Conservation (phyloP, 169 alveolate species). For the Cryptosporidium sp. region DNA sequence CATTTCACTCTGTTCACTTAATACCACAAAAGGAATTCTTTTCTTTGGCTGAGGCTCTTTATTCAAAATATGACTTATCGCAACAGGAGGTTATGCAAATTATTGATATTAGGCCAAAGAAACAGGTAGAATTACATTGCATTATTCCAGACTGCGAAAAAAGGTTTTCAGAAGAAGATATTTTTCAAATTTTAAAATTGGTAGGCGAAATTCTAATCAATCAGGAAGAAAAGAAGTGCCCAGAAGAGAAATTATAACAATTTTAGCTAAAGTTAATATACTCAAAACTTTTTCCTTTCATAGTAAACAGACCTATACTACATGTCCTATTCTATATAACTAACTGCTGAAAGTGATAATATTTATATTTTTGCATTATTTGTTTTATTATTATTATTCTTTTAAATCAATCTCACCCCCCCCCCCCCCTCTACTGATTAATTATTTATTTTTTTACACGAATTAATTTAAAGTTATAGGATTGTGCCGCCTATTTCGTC, state of each 20-base stretch:
- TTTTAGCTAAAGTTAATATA: background rate
- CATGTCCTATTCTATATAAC: background rate
- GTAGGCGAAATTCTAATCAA: background rate
- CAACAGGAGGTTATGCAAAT: slow-evolving; percentile 60
- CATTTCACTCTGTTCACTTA: slow-evolving; percentile 14
- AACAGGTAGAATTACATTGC: slow-evolving; percentile 62
- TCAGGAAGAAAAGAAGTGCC: background rate
- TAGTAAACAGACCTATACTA: background rate
- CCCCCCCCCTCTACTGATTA: background rate
- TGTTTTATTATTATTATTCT: background rate
- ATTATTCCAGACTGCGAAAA: slow-evolving; percentile 43
- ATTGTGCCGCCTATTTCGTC: slow-evolving; percentile 68
- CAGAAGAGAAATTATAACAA: background rate
- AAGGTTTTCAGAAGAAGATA: slow-evolving; percentile 59
- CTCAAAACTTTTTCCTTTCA: background rate
- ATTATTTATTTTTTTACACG: background rate
- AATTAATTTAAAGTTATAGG: background rate
- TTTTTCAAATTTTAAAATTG: slow-evolving; percentile 13
- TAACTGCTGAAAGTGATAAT: background rate
- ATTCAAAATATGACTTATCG: slow-evolving; percentile 23
- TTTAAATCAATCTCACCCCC: background rate
- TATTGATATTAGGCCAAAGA: slow-evolving; percentile 37
- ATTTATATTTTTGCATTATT: background rate
- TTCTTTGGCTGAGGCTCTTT: slow-evolving; percentile 26
- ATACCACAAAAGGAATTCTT: background rate